Percentiles rank a stretch among this genome's conserved stretches.
Evolutionary conservation across 192 early-diverging fungal genomes (phyloP).

Genomic region (Kickxella alabastrina): DNA sequence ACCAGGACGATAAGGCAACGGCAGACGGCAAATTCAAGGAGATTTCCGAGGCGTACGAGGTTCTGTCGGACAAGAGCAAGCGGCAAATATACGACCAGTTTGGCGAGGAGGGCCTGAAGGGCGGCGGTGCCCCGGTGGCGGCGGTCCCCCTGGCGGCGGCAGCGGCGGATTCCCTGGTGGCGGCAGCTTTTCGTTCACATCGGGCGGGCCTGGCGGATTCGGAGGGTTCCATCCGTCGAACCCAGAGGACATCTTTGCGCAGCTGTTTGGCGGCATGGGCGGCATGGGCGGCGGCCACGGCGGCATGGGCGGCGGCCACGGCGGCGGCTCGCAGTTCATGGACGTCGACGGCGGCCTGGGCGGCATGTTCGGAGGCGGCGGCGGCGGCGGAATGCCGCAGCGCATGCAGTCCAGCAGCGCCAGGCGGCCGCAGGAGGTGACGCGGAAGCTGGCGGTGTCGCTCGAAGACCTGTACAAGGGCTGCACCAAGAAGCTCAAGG

Average conservation of each 20-base stretch:
- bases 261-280: constrained; percentile 73
- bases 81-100: constrained; percentile 90
- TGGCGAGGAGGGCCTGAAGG: constrained; percentile 85
- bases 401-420: constrained; percentile 18
- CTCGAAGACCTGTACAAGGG: constrained; percentile 93
- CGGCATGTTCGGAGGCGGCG: constrained; percentile 35
- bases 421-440: constrained; percentile 61
- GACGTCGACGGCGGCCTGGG: constrained; percentile 52
- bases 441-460: constrained; percentile 67
- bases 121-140: constrained; percentile 51
- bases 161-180: constrained; percentile 53
- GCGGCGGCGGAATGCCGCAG: constrained; percentile 21
- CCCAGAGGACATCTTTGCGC: constrained; percentile 88
- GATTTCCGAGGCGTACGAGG: constrained; percentile 96
- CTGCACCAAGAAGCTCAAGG: constrained; percentile 86
- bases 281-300: constrained; percentile 17
- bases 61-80: constrained; percentile 88
- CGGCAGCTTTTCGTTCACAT: constrained; percentile 65
- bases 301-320: constrained; percentile 49
- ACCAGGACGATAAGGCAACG: constrained; percentile 32
- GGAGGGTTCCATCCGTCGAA: constrained; percentile 68
- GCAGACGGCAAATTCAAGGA: constrained; percentile 84
- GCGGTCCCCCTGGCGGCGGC: constrained; percentile 4
- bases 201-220: constrained; percentile 61
- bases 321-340: constrained; percentile 50